Evolutionary conservation across 2,329 filamentous ascomycete genomes (phyloP), one percentile per base, ranked within the genome.

Genomic region (Myriosclerotinia curreyana): DNA sequence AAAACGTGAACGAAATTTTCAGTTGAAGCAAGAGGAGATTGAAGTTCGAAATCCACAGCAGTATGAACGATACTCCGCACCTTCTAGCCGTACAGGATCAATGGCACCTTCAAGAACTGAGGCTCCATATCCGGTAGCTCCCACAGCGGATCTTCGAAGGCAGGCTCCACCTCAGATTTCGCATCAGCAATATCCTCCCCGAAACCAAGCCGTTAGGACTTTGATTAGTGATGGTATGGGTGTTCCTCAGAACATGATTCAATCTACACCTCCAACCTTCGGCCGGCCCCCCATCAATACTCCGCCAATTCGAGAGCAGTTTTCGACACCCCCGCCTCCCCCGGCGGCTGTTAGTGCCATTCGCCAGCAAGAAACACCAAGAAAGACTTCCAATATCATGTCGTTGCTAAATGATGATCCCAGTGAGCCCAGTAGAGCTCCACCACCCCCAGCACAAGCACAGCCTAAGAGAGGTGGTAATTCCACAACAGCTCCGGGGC

Each of bases 341-440:
- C 60, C 66, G 42, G 71, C 78, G n/a, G 72, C 79, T 28, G 75
- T 79, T 36, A 74, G 79, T 48, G 73, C 81, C 49, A 69, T 75
- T 8, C 73, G 78, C 15, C 74, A 77, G 34, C 78, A 78, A 46
- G 74, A 79, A 3, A 73, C 76, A 2, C 82, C 83, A 68, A 79
- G 82, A n/a, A 87, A 87, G 76, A 86, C 81, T 9, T 86, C 84
- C 17, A 87, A 78, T 67, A 80, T 88, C 66, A 86, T 87, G 81
- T 83, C 84, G 0, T 74, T 88, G 66, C 77, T 88, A 3, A 83
- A 87, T 66, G 72, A 74, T 60, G 85, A 87, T 61, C 76, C 80
- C 8, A 79, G 79, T n/a, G 74, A 78, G 1, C 76, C 78, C 59
- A 70, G 66, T 38, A 72, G 71, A 62, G 66, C 71, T 34, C 66